These are phyloP conservation scores for Grigorovia jiainica DNA, from an alignment of 805 yeast genomes.

Conservation along the genomic window DNA sequence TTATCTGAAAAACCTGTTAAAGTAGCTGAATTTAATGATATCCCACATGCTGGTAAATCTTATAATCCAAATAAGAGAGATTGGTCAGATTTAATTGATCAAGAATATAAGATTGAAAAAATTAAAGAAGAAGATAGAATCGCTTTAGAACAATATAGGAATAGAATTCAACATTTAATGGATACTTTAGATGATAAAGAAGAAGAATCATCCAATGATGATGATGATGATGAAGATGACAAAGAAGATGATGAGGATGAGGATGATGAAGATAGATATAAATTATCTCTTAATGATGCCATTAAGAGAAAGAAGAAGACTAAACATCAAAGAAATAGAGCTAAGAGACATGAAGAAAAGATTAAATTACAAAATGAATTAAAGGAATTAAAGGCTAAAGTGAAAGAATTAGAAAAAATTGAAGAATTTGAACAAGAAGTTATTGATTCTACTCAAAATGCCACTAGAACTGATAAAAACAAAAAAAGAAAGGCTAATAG, in stretches of 20 bases:
- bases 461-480: conserved; percentile 15
- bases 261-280: conserved; percentile 27
- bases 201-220: conserved; percentile 33
- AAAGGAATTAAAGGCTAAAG: conserved; percentile 49
- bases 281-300: conserved; percentile 64
- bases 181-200: conserved; percentile 52
- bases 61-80: conserved; percentile 77
- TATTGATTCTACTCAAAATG: conserved; percentile 5
- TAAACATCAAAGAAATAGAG: conserved; percentile 62
- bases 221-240: conserved; percentile 30
- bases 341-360: conserved; percentile 53
- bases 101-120: conserved; percentile 59
- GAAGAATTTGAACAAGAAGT: conserved; percentile 29
- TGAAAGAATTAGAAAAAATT: conserved; percentile 48
- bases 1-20: conserved; percentile 41
- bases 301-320: conserved; percentile 66
- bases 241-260: conserved; percentile 27
- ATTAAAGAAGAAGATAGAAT: conserved; percentile 55
- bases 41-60: conserved; percentile 83
- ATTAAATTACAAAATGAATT: conserved; percentile 45
- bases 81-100: conserved; percentile 65
- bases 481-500: conserved; percentile 27
- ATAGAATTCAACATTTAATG: conserved; percentile 55
- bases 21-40: conserved; percentile 39
- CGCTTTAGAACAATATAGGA: conserved; percentile 52